Base-by-base conservation (phyloP, 352 stramenopile species). In the Peronospora belbahrii region DNA sequence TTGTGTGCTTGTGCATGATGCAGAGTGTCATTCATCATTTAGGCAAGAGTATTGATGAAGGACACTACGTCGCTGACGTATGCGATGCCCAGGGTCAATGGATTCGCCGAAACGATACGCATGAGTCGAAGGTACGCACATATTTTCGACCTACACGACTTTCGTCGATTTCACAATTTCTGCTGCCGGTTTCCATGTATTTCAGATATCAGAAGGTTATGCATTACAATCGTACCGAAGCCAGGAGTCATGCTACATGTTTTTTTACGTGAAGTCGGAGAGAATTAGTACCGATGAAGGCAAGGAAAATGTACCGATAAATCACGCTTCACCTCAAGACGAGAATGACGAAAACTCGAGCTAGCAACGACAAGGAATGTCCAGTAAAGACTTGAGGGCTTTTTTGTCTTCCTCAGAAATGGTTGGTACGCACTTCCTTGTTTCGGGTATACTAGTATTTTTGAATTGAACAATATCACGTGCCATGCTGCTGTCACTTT, bases 201-300 rank as follows among this genome's bases (percentile, higher is more conserved):
- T 33, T 10, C 33, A 90, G 78, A 87, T 92, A 35, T 75, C 67
- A 7, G 71, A 88, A 67, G 77, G 88, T 11, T 88, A 83, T 44
- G 80, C 76, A 6, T 43, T 89, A 20, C 62, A 74, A 34, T 71
- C 80, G 34, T 88, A 68, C 10, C 73, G 77, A 22, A 88, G 77
- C 22, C 80, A 89, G 30, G 77, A 91, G 45, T 91, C 80, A 11
- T 91, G 80, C 48, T 94, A 94, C 48, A 87, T 94, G 75, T 68
- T 92, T 22, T 91, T 94, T 45, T 94, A 92, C 45, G 74, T 89
- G 19, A 69, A 72, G 27, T 53, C 55, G 3, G 62, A 74, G 11
- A 58, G 48, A 17, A 55, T 49, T 11, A 40, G 30, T 14, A 23
- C 14, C 3, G 23, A 49, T 11, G 59, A 59, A 32, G 75, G 83